phyloP scores from a whole-genome alignment of 257 asterid species.

The Schizonepeta tenuifolia region DNA sequence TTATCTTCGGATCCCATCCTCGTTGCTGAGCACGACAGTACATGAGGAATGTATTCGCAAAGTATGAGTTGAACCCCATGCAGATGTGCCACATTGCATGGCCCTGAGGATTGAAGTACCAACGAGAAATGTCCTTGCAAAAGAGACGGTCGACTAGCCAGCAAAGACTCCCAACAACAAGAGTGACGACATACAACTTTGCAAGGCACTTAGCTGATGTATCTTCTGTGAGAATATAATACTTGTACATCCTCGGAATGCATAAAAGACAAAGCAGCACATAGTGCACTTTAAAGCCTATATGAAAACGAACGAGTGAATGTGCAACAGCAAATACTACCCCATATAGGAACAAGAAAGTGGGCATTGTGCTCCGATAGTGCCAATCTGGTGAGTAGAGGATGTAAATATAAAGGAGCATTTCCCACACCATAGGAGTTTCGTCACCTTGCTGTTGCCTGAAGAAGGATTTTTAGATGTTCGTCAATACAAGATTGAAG shows the following conservation, averaged over 20 bases:
- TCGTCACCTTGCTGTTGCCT: conserved; percentile 98
- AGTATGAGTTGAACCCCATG: conserved; percentile 94
- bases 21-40: conserved; percentile 95
- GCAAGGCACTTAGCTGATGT: conserved; percentile 73
- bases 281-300: conserved; percentile 77
- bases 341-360: conserved; percentile 86
- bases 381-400: conserved; percentile 99
- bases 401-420: conserved; percentile 94
- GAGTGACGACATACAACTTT: conserved; percentile 65
- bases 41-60: conserved; percentile 85
- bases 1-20: conserved; percentile 79
- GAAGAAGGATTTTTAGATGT: conserved; percentile 27
- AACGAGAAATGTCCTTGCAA: conserved; percentile 56
- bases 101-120: conserved; percentile 84
- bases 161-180: conserved; percentile 58
- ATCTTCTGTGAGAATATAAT: conserved; percentile 82
- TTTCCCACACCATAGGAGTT: conserved; percentile 99
- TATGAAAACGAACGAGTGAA: conserved; percentile 66
- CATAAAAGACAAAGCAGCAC: conserved; percentile 94
- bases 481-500: not conserved
- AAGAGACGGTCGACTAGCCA: conserved; percentile 77
- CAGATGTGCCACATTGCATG: conserved; percentile 89
- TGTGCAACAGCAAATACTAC: conserved; percentile 77
- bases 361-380: conserved; percentile 95
- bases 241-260: conserved; percentile 89